Conservation (phyloP, 2,329 filamentous ascomycete genomes). For the Aspergillaceae sp. region DNA sequence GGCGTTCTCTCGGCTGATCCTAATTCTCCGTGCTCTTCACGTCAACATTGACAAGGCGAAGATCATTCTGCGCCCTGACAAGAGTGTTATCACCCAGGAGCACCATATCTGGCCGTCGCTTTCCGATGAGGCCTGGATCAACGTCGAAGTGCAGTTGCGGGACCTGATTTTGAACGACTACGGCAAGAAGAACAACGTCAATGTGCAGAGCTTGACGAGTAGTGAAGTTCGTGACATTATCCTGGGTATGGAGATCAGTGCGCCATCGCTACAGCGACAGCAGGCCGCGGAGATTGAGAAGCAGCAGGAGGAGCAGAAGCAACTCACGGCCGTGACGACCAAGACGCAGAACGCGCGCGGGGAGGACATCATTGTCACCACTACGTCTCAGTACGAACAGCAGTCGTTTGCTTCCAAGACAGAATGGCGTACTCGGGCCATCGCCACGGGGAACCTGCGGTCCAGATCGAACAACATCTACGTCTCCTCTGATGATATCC, state of each 20-base stretch:
- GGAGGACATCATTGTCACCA: constrained; percentile 96
- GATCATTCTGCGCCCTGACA: constrained; percentile 86
- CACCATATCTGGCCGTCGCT: constrained; percentile 98
- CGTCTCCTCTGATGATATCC: constrained; percentile 89
- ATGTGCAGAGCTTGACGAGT: constrained; percentile 89
- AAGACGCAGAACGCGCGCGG: constrained; percentile 97
- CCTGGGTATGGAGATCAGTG: constrained; percentile 97
- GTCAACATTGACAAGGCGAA: constrained; percentile 99
- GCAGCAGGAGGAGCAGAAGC: constrained; percentile 93
- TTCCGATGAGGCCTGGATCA: constrained; percentile 96
- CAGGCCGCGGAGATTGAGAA: constrained; percentile 98
- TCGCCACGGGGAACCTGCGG: constrained; percentile 89
- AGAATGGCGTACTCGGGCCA: constrained; percentile 93
- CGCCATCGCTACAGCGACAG: constrained; percentile 94
- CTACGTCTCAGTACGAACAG: constrained; percentile 95
- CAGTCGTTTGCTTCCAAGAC: constrained; percentile 98
- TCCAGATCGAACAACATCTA: constrained; percentile 97
- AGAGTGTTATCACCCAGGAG: constrained; percentile 95
- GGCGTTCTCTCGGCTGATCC: constrained; percentile 86
- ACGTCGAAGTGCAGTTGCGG: constrained; percentile 93
- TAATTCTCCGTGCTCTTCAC: constrained; percentile 89
- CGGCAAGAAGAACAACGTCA: constrained; percentile 99
- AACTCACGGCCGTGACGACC: constrained; percentile 92
- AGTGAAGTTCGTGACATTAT: constrained; percentile 98
- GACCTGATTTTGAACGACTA: constrained; percentile 97